Conservation (phyloP, 2,329 filamentous ascomycete species). For the Ascochyta viciae-villosae region DNA sequence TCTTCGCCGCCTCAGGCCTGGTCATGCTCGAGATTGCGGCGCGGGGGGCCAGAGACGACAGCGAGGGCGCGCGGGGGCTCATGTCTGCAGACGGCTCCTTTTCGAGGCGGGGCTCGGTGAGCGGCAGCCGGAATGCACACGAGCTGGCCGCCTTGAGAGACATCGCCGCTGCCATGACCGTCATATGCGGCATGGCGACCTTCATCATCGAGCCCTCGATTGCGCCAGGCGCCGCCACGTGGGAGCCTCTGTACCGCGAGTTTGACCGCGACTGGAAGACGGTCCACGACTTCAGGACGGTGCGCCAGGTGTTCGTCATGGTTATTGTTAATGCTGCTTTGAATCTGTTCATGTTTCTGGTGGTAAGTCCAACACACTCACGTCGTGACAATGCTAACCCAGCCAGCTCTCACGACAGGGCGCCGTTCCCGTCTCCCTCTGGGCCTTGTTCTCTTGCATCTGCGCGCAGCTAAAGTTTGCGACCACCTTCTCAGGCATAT, state of each 20-base stretch:
- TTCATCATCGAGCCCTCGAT: slow-evolving; percentile 40
- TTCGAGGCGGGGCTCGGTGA: slow-evolving; percentile 31
- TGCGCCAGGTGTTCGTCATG: slow-evolving; percentile 39
- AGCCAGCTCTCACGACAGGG: slow-evolving; percentile 39
- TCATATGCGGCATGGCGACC: slow-evolving; percentile 38
- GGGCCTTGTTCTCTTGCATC: slow-evolving; percentile 37
- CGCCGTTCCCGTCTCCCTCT: slow-evolving; percentile 37
- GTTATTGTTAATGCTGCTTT: slow-evolving; percentile 31
- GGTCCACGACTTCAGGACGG: slow-evolving; percentile 34
- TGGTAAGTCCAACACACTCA: slow-evolving; percentile 32
- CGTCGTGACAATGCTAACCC: slow-evolving; percentile 5
- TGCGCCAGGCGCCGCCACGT: slow-evolving; percentile 32
- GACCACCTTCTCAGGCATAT: slow-evolving; percentile 33
- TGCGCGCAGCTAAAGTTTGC: slow-evolving; percentile 36
- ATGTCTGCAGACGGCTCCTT: slow-evolving; percentile 47
- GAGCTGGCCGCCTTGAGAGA: slow-evolving; percentile 41
- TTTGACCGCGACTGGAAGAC: slow-evolving; percentile 37
- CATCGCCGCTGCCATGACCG: slow-evolving; percentile 33
- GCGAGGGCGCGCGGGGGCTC: slow-evolving; percentile 34
- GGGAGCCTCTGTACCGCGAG: slow-evolving; percentile 35
- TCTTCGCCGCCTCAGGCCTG: slow-evolving; percentile 51
- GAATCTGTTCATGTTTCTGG: slow-evolving; percentile 39
- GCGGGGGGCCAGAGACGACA: slow-evolving; percentile 32
- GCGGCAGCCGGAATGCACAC: slow-evolving; percentile 32
- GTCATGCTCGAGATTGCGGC: slow-evolving; percentile 50